phyloP scores from a whole-genome alignment of 2,329 filamentous ascomycete species.

The Trichophyton verrucosum region DNA sequence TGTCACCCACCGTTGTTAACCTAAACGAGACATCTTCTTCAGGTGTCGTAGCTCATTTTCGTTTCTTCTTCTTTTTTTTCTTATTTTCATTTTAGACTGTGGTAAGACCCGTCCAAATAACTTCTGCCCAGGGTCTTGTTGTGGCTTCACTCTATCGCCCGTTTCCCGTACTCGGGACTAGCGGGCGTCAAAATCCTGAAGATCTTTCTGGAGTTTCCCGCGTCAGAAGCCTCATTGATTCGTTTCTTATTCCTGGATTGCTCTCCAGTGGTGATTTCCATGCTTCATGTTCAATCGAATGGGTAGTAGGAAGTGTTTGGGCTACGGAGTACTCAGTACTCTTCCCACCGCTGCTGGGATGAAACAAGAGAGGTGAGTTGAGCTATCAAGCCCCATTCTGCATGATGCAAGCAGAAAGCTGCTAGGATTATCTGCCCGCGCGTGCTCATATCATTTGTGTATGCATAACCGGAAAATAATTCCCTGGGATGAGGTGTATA shows the following conservation, averaged over 20 bases:
- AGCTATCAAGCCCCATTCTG: background rate
- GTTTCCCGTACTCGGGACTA: conserved; percentile 2
- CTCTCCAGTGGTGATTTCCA: background rate
- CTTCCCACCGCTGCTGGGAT: background rate
- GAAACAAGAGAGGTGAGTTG: background rate
- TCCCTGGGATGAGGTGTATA: background rate
- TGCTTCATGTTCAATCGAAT: background rate
- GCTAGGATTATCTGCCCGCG: background rate
- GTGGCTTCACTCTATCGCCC: background rate
- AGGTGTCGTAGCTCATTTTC: background rate
- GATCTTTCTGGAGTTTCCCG: conserved; percentile 3
- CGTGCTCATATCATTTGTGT: background rate
- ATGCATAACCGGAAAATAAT: background rate
- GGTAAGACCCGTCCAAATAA: background rate
- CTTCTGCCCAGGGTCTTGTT: background rate
- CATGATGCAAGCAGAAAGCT: background rate
- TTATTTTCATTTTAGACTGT: background rate
- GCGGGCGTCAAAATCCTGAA: background rate
- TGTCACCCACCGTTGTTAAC: background rate
- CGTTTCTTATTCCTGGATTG: background rate
- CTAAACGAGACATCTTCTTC: background rate
- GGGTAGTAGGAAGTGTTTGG: background rate
- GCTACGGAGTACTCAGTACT: background rate
- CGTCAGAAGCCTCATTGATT: background rate
- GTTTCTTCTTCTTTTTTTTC: too few relatives aligned